A percentile compares a stretch with the other conserved stretches of the same genome.
Evolutionary conservation across 2,329 filamentous ascomycete species (phyloP).

Genomic region (Metarhizium brunneum): DNA sequence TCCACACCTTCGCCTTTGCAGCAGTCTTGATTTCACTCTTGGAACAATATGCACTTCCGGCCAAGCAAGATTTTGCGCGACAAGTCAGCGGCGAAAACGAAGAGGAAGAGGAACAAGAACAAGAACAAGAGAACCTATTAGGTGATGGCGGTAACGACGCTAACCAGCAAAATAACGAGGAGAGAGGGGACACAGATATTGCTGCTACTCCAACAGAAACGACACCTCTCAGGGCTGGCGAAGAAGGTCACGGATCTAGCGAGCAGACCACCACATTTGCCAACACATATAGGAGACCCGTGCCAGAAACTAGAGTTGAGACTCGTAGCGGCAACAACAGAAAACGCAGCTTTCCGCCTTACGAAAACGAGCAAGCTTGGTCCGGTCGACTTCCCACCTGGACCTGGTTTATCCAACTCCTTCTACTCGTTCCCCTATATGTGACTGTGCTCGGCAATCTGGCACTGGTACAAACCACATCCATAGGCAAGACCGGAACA

Average conservation of each 20-base stretch:
- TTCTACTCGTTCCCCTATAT: conserved; percentile 69
- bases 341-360: conserved; percentile 30
- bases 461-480: conserved; percentile 60
- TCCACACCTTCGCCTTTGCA: conserved; percentile 66
- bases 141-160: conserved; percentile 24
- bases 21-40: conserved; percentile 66
- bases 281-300: conserved; percentile 44
- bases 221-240: conserved; percentile 40
- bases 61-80: conserved; percentile 59
- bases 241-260: conserved; percentile 24
- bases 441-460: conserved; percentile 71
- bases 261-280: conserved; percentile 40
- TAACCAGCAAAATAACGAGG: background rate
- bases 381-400: conserved; percentile 68
- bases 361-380: conserved; percentile 75
- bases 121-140: background rate
- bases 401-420: conserved; percentile 81
- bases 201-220: conserved; percentile 37
- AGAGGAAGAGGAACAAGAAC: conserved; percentile 27
- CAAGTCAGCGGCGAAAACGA: conserved; percentile 43
- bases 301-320: conserved; percentile 17
- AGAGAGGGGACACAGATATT: conserved; percentile 10
- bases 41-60: conserved; percentile 70
- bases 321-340: conserved; percentile 10
- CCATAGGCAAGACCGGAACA: conserved; percentile 69